phyloP scores from a whole-genome alignment of 768 basidiomycete genomes.

The Psilocybe tampanensis region DNA sequence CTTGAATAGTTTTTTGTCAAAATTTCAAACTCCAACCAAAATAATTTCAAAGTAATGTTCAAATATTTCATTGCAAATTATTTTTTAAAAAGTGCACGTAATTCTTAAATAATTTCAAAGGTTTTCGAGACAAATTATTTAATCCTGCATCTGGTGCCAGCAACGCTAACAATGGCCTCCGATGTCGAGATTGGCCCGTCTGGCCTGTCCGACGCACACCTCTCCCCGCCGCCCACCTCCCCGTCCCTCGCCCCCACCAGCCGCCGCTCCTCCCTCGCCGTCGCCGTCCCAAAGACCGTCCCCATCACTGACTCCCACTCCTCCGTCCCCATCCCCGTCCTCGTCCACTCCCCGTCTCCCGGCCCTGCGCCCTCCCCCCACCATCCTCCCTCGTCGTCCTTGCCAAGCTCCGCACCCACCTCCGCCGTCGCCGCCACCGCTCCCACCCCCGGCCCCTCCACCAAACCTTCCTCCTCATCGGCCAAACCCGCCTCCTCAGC shows the following conservation, averaged over 20 bases:
- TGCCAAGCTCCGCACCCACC: neutral
- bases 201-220: neutral
- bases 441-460: neutral
- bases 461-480: conserved; percentile 22
- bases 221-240: conserved; percentile 9
- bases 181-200: conserved; percentile 29
- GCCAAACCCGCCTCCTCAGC: conserved; percentile 24
- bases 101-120: no score
- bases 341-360: conserved; percentile 32
- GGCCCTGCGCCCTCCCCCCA: no score
- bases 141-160: no score
- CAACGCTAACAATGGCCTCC: conserved; percentile 23
- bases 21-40: no score
- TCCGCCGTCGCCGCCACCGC: neutral
- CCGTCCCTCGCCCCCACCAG: conserved; percentile 17
- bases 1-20: no score
- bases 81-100: no score
- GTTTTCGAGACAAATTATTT: no score
- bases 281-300: conserved; percentile 18
- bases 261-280: conserved; percentile 20
- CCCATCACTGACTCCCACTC: conserved; percentile 13
- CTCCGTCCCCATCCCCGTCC: conserved; percentile 31
- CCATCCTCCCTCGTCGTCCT: conserved; percentile 23
- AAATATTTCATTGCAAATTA: no score
- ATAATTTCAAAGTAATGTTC: no score